Percentiles rank a stretch among this genome's conserved stretches.
These are phyloP conservation scores for Daphne laureola DNA, from an alignment of 441 rosid genomes.

Conservation along the genomic window DNA sequence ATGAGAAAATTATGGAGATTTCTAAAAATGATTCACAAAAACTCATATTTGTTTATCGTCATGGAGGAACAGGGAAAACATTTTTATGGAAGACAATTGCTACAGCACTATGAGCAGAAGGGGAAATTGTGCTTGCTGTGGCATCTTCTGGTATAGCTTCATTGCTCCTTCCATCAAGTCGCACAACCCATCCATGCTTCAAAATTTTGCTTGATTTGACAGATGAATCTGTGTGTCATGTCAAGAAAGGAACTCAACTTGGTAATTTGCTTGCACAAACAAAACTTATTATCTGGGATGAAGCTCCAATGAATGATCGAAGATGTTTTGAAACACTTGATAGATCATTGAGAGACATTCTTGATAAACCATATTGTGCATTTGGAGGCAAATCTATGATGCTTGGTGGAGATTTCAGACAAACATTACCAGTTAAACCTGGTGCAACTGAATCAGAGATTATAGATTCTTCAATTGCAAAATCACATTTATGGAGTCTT, in stretches of 20 bases:
- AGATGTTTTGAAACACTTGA: background rate
- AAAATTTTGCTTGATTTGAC: too few species aligned
- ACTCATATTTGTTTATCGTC: background rate
- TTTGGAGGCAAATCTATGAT: background rate
- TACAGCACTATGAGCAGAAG: too few species aligned
- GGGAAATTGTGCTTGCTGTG: too few species aligned
- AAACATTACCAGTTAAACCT: background rate
- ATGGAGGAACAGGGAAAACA: background rate
- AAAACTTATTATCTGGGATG: background rate
- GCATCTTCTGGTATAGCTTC: too few species aligned
- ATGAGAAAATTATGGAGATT: too few species aligned
- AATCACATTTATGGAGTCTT: background rate
- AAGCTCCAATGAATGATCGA: background rate
- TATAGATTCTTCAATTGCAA: background rate
- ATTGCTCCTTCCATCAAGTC: too few species aligned
- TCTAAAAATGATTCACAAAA: too few species aligned
- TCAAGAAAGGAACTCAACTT: too few species aligned
- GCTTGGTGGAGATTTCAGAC: conserved; percentile 1
- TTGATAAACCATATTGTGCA: background rate
- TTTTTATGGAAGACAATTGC: too few species aligned
- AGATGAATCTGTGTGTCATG: too few species aligned
- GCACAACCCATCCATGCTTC: too few species aligned
- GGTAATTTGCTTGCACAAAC: background rate
- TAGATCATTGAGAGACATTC: background rate
- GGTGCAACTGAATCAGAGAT: background rate